Evolutionary conservation across 805 yeast genomes (phyloP).

Genomic region (Barnettozyma vustinii): DNA sequence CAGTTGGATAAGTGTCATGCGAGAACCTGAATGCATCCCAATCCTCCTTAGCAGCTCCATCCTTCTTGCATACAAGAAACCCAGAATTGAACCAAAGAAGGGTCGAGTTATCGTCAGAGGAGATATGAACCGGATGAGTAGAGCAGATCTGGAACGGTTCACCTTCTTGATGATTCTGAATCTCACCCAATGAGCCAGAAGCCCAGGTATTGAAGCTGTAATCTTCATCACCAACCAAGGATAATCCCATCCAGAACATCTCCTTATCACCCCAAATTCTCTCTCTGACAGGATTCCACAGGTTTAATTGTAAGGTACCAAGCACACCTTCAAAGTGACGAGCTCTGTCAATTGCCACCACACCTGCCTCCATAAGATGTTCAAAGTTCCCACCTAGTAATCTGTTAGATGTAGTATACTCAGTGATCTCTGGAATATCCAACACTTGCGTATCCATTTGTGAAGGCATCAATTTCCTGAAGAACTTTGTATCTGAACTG

Average conservation of each 20-base stretch:
- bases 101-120: constrained; percentile 38
- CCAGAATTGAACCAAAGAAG: constrained; percentile 57
- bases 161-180: not conserved
- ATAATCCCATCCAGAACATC: constrained; percentile 65
- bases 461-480: constrained; percentile 39
- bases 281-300: constrained; percentile 35
- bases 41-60: constrained; percentile 4
- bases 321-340: constrained; percentile 46
- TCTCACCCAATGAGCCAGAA: constrained; percentile 35
- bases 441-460: constrained; percentile 32
- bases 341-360: constrained; percentile 41
- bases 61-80: constrained; percentile 38
- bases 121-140: constrained; percentile 57
- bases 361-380: constrained; percentile 41
- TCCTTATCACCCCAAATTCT: constrained; percentile 74
- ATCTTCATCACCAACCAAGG: constrained; percentile 33
- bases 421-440: constrained; percentile 31
- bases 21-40: not conserved
- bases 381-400: constrained; percentile 34
- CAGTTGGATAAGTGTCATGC: not conserved
- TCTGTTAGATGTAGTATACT: constrained; percentile 32
- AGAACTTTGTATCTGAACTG: constrained; percentile 30
- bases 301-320: constrained; percentile 33
- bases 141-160: constrained; percentile 40
- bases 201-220: constrained; percentile 32